Evolutionary conservation across 1,139 yeast species (phyloP).

Genomic region (Nakaseomyces bracarensis): DNA sequence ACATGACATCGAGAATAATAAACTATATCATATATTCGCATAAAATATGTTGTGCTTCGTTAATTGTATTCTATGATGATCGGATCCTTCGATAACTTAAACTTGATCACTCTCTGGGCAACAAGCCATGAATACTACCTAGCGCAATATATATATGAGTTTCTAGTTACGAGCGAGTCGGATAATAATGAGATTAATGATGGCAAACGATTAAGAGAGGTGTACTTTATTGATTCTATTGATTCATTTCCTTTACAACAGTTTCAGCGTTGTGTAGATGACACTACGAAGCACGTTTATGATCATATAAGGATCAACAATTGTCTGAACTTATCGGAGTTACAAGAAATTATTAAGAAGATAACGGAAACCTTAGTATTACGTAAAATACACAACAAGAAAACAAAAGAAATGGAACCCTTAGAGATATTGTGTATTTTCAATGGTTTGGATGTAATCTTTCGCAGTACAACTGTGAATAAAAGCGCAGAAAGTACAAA

Average conservation of each 20-base stretch:
- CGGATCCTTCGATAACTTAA: constrained; percentile 1
- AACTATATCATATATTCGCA: no score
- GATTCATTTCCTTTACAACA: constrained; percentile 25
- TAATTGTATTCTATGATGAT: neutral
- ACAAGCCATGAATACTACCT: constrained; percentile 1
- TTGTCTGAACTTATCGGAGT: constrained; percentile 24
- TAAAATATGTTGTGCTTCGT: neutral
- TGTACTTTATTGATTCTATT: constrained; percentile 24
- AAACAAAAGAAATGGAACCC: constrained; percentile 3
- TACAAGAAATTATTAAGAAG: constrained; percentile 15
- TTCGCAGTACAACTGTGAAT: constrained; percentile 20
- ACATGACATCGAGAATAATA: no score
- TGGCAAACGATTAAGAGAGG: neutral
- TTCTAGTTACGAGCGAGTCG: neutral
- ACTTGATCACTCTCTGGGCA: constrained; percentile 5
- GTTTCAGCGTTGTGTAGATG: constrained; percentile 17
- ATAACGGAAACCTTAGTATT: constrained; percentile 16
- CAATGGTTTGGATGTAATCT: constrained; percentile 27
- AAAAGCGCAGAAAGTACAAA: constrained; percentile 19
- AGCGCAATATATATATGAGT: constrained; percentile 1
- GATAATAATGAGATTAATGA: neutral
- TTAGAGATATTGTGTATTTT: constrained; percentile 16
- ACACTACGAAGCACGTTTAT: constrained; percentile 14
- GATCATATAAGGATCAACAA: constrained; percentile 25
- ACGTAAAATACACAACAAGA: constrained; percentile 11